A percentile compares a stretch with the other conserved stretches of the same genome.
phyloP scores from a whole-genome alignment of 2,329 filamentous ascomycete genomes.

The Botrytis cinerea region DNA sequence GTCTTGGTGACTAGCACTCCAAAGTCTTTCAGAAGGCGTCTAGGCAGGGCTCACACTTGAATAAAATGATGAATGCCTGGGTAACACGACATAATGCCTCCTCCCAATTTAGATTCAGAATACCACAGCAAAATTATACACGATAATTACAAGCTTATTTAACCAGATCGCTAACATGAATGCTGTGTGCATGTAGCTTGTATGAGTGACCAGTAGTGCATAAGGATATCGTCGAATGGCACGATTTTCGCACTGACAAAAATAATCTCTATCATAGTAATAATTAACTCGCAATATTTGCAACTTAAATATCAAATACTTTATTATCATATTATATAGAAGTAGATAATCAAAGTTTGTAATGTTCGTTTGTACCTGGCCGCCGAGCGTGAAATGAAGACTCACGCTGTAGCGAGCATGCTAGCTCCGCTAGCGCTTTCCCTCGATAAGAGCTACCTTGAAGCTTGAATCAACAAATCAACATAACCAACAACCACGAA shows the following conservation, averaged over 20 bases:
- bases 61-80: slow-evolving; percentile 18
- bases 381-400: neutral
- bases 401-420: slow-evolving; percentile 21
- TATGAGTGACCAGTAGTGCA: neutral
- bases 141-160: neutral
- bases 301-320: neutral
- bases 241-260: neutral
- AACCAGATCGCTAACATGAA: neutral
- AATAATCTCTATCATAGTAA: neutral
- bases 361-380: neutral
- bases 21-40: slow-evolving; percentile 9
- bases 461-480: slow-evolving; percentile 25
- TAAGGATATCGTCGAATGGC: neutral
- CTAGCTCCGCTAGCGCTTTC: slow-evolving; percentile 22
- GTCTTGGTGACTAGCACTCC: slow-evolving; percentile 10
- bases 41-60: slow-evolving; percentile 13
- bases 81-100: neutral
- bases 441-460: slow-evolving; percentile 26
- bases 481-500: slow-evolving; percentile 21
- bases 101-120: slow-evolving; percentile 20
- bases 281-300: neutral
- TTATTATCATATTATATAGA: neutral
- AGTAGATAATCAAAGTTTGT: neutral
- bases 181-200: neutral
- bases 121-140: slow-evolving; percentile 13